Evolutionary conservation across 2,329 filamentous ascomycete genomes (phyloP), one percentile per base, ranked within the genome.

Genomic region (Arthrocladium fulminans): DNA sequence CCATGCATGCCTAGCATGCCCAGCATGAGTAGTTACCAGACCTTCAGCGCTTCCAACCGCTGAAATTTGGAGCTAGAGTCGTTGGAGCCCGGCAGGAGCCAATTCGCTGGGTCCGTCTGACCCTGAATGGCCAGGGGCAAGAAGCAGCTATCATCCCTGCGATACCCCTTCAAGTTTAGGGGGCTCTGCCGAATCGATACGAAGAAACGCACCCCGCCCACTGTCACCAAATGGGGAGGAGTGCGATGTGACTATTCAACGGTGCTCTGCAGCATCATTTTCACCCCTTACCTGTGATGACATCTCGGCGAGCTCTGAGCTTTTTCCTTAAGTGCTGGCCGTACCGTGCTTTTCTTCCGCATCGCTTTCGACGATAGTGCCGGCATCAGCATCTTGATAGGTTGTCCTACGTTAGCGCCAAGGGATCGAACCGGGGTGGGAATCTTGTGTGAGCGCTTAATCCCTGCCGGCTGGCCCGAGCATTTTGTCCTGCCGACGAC

Each of bases 401-500:
- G 44, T n/a, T 39, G 20, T 47, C 23, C 34, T 6, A 37, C 6
- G 45, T 54, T 57, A 53, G 53, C 53, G 51, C 51, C 51, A 37
- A 55, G 49, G 32, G 50, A n/a, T 47, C 19, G 42, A 48, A 35
- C 32, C n/a, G 32, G 32, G n/a, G 32, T 15, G 10, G 17, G 32
- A 23, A 46, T 45, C 47, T 47, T 35, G 24, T 27, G 25, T 43
- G 47, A 52, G 55, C 55, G 55, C 55, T 57, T 57, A 57, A 54
- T 55, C 51, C 55, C 51, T 55, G 55, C 48, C 29, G 41, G 25
- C 25, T 30, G 41, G 41, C 20, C 39, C 19, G 22, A 25, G 12
- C 39, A 42, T n/a, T 12, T 44, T 30, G 23, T 38, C 22, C 32
- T 39, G 44, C 19, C 19, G 32, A 9, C 22, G 17, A 35, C 23